Conservation (phyloP, 495 filamentous ascomycete genomes). For the Penicillium turbatum region DNA sequence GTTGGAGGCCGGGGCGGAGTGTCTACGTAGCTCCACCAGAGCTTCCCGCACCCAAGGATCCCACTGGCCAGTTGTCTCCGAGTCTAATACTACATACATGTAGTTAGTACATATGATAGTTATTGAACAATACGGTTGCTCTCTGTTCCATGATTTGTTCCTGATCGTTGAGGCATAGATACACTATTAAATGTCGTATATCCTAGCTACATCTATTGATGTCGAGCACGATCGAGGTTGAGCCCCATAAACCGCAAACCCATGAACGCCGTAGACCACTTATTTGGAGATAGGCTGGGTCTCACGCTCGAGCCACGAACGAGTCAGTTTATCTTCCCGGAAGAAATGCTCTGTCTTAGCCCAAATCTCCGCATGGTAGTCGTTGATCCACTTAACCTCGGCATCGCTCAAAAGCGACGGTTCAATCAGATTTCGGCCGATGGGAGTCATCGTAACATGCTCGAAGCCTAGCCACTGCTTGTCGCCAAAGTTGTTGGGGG, state of each 20-base stretch:
- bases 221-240: background rate
- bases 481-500: conserved; percentile 82
- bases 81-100: background rate
- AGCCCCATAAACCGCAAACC: background rate
- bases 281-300: conserved; percentile 53
- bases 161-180: background rate
- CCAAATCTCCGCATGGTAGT: conserved; percentile 76
- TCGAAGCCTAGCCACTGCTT: conserved; percentile 94
- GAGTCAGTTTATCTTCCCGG: conserved; percentile 60
- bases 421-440: conserved; percentile 88
- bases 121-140: background rate
- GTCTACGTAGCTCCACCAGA: conserved; percentile 22
- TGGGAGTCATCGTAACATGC: conserved; percentile 94
- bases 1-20: conserved; percentile 13
- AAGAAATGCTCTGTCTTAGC: conserved; percentile 83
- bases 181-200: background rate
- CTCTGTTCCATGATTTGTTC: background rate
- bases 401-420: conserved; percentile 61
- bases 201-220: background rate
- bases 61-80: conserved; percentile 6
- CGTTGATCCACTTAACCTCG: conserved; percentile 85
- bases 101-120: background rate
- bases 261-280: background rate
- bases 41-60: conserved; percentile 30
- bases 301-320: conserved; percentile 83